Base-by-base conservation (phyloP, 352 stramenopile species). In the Globisporangium alternatum region DNA sequence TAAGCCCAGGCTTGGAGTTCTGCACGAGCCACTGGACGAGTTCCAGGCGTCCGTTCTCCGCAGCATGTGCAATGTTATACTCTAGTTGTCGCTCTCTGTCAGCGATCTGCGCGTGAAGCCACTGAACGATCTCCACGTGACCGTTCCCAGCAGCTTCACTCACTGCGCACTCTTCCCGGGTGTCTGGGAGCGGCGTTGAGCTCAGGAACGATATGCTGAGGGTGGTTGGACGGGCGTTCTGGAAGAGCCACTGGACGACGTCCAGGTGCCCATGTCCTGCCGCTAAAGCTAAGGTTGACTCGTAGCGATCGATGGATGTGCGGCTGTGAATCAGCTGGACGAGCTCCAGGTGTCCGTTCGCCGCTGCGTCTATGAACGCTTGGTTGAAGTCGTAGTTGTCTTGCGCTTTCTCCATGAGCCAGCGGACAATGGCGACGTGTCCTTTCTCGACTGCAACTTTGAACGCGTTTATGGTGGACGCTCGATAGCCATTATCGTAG, bases 161-260 rank as follows among this genome's bases (percentile, higher is more conserved):
- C 15, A 43, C 28, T 28, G 31, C 51, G 8, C 15, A 4, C 25
- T 33, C 47, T 10, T 35, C 47, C 2, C 13, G 13, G 3, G 13
- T 35, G 10, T 54, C 47, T 19, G 22, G 47, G 13, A 8, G 17
- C 1, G 30, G 9, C 8, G 19, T 30, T 53, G 47, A 28, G 47
- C 22, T 53, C 47, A 53, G 47, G 21, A 53, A 53, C 47, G 22
- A 47, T 15, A n/a, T 21, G 47, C 22, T 35, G 6, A 22, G 41
- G 5, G 41, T 21, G n/a, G 22, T n/a, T 53, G 47, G 47, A 53
- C 28, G 28, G 5, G n/a, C 12, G 51, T 43, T 41, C 5, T 10
- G 47, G 10, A 54, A 54, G 53, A 59, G 53, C 53, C 53, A 59
- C 53, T 59, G 31, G 31, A 59, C 31, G 8, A 35, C 53, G 3